Base-by-base conservation (phyloP, 2,329 filamentous ascomycete species). In the Cercospora zeae-maydis region DNA sequence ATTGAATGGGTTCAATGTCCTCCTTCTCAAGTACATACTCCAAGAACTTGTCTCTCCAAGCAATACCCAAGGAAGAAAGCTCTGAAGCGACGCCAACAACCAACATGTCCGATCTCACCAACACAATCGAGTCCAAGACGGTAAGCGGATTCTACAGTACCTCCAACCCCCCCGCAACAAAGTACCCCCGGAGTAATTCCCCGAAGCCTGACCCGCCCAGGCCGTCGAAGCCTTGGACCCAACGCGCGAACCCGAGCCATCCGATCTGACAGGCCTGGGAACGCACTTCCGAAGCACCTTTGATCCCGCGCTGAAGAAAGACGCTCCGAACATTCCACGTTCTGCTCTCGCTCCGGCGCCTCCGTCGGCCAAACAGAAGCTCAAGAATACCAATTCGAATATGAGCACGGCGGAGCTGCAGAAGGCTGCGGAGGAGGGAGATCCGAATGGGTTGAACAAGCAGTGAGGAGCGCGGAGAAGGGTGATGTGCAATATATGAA, bases 241-340 rank as follows among this genome's bases (percentile, higher is more conserved):
- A 9, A 58, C 60, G 21, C 57, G 39, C 53, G 64, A 63, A 42
- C 64, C 64, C 10, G 64, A 67, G 42, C 66, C 66, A n/a, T 63
- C 62, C 27, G 49, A 42, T 36, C 57, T 63, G 54, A 67, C 66
- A 6, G 66, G 66, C 31, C 58, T 58, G 21, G 66, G 66, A 3
- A 61, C 66, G 6, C 66, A 67, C 62, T 67, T 67, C 59, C 51
- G 33, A 39, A 63, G 59, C 54, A 64, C 66, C 10, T 66, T 66
- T 42, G 64, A 64, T 37, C 62, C 63, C 5, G 33, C 51, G 8
- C 56, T 63, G 27, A 62, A 66, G 57, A 62, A 67, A 33, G 47
- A 63, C 13, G 65, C 63, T 8, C 65, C 65, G 2, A 49, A 61
- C 7, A 16, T 62, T 16, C 63, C 59, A 27, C 54, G 59, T n/a